Conservation (phyloP, 148 eudicot species). For the Persicaria tinctoria region DNA sequence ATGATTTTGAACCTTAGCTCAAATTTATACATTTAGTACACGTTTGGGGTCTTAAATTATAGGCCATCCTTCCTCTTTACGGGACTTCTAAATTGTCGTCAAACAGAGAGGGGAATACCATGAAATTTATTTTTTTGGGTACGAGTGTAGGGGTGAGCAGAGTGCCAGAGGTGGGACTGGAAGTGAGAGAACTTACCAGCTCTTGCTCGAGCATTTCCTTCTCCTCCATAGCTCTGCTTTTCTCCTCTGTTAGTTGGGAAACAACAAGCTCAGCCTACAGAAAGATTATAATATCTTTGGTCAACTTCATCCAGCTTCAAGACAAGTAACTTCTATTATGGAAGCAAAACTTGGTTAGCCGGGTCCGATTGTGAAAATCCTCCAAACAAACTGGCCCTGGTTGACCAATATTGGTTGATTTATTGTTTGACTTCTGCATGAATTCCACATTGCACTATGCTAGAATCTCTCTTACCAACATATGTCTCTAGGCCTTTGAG, state of each 20-base stretch:
- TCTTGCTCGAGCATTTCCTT: slow-evolving; percentile 40
- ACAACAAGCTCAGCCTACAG: slow-evolving; percentile 47
- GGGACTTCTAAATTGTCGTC: not conserved
- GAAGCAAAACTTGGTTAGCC: not conserved
- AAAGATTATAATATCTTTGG: not conserved
- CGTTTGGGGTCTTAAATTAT: no score
- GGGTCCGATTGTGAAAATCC: not conserved
- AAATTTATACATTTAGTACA: no score
- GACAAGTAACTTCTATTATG: not conserved
- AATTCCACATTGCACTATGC: not conserved
- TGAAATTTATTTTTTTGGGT: no score
- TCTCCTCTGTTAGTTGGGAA: slow-evolving; percentile 38
- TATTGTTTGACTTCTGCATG: not conserved
- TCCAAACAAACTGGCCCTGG: not conserved
- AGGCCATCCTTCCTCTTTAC: not conserved
- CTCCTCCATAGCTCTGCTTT: slow-evolving; percentile 35
- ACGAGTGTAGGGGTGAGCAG: not conserved
- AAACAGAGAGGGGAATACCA: not conserved
- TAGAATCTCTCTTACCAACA: not conserved
- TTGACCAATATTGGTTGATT: not conserved
- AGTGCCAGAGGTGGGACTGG: not conserved
- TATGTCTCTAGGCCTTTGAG: not conserved
- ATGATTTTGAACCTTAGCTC: no score
- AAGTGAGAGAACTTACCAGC: slow-evolving; percentile 31
- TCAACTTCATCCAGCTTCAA: not conserved